Base-by-base conservation (phyloP, 352 stramenopile species). In the Phytophthora melonis region DNA sequence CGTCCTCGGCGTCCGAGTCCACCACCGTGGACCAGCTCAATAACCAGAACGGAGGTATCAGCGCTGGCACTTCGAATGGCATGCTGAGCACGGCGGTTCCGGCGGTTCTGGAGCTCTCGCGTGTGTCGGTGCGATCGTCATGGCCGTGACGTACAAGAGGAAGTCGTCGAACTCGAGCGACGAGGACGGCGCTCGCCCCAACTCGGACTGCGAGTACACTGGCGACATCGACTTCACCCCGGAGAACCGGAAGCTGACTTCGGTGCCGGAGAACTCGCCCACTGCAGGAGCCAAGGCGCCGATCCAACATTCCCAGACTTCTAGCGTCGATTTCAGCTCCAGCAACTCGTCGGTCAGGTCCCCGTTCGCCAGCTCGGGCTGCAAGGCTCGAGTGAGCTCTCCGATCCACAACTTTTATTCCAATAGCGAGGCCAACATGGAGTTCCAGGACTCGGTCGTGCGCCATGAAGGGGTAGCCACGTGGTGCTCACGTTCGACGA, bases 141-240 rank as follows among this genome's bases (percentile, higher is more conserved):
- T 78, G 19, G 74, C 75, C 13, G 76, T 89, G 25, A 78, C 78
- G 43, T 82, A 84, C 76, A 88, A 89, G 72, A 81, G 67, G 47
- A 82, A 70, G 66, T 58, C 36, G 19, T 25, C 23, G 23, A 60
- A 59, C 36, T 21, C 41, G 0, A 62, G 32, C 21, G 53, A 45
- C 21, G 50, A 47, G 21, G 43, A 45, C 8, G 63, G 55, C 21
- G 58, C 53, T 14, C 52, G 56, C 21, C 49, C 25, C 5, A 69
- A 50, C n/a, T 70, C 63, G 13, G 75, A 73, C 47, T 82, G 74
- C 49, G 74, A 76, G 21, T 84, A 80, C 60, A 60, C 66, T 10
- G 63, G 60, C 36, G 77, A 70, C 21, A 55, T 62, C 6, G 63
- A 66, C 54, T 78, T 76, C 23, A 77, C 67, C 10, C 73, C 77